Evolutionary conservation across 345 rosid genomes (phyloP), one percentile per base, ranked within the genome.

Genomic region (Zanthoxylum bungeanum): DNA sequence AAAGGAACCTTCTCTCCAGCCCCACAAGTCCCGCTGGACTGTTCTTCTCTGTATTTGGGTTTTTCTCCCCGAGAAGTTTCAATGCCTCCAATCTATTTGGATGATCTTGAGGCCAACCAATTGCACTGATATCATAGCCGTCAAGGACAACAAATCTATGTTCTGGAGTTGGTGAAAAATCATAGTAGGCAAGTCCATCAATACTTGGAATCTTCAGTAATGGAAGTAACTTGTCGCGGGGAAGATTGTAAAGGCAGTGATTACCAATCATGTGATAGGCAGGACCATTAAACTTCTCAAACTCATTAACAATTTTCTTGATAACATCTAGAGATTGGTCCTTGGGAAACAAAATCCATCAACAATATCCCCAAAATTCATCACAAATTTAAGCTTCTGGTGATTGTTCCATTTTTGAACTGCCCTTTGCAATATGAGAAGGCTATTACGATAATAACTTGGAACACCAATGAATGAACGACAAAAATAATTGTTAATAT

Each of bases 231-330:
- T 86, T 74, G 59, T 81, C 82, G 9, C 98, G 91, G 14, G 91
- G 90, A 77, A 95, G 97, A 77, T 95, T 95, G 83, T 95, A 95
- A n/a, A 92, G 91, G 67, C 98, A 92, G 73, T 95, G 99, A 70
- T 95, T 92, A 10, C 98, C 99, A 63, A 95, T 92, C 90, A 92
- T 74, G 71, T 95, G 99, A 85, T 88, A 85, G 24, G 85, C 82
- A 0, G 88, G 85, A n/a, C 97, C 93, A 4, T 79, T 65, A 69
- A 92, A 89, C 37, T 88, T 89, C 40, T 85, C 80, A 37, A 91
- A 88, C 56, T 92, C 96, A 49, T 21, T 7, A 19, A 64, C 82
- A 5, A 92, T 68, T 76, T 81, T 88, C 80, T 80, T 79, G 28
- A 89, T 86, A 22, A 85, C 76, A 69, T 75, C 58, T 42, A 88